Percentiles rank a stretch among this genome's conserved stretches.
Conservation (phyloP, 164 flowering plant species). For the Aristolochia fimbriata region DNA sequence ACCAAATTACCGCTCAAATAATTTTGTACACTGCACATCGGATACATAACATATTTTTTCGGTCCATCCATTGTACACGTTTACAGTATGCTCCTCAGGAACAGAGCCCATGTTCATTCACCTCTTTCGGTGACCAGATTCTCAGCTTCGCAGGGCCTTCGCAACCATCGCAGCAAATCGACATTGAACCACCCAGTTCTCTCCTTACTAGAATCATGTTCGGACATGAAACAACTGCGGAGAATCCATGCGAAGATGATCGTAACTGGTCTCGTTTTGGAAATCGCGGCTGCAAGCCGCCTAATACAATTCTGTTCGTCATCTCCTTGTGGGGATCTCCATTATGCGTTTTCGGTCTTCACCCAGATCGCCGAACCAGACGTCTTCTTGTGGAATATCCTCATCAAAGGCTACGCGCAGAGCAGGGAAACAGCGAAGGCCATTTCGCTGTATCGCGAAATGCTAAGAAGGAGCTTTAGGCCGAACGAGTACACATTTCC, state of each 20-base stretch:
- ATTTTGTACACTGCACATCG: no score
- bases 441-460: constrained; percentile 9
- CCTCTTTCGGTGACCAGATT: not conserved
- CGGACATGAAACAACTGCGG: not conserved
- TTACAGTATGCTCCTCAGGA: not conserved
- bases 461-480: constrained; percentile 1
- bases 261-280: constrained; percentile 10
- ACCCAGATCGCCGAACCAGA: constrained; percentile 6
- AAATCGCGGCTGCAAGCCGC: constrained; percentile 12
- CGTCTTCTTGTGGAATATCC: constrained; percentile 11
- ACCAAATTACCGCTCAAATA: no score
- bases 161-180: not conserved
- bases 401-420: constrained; percentile 11
- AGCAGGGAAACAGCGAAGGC: constrained; percentile 5
- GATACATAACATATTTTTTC: no score
- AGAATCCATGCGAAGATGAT: constrained; percentile 18
- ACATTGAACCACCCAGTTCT: constrained; percentile 2
- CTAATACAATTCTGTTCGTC: constrained; percentile 5
- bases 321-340: constrained; percentile 2
- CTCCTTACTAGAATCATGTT: not conserved
- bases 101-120: not conserved
- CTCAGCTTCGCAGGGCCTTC: not conserved
- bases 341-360: constrained; percentile 10
- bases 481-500: constrained; percentile 28
- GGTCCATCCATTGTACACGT: no score